phyloP scores from a whole-genome alignment of 2,329 filamentous ascomycete species.

The Neonectria faginata region DNA sequence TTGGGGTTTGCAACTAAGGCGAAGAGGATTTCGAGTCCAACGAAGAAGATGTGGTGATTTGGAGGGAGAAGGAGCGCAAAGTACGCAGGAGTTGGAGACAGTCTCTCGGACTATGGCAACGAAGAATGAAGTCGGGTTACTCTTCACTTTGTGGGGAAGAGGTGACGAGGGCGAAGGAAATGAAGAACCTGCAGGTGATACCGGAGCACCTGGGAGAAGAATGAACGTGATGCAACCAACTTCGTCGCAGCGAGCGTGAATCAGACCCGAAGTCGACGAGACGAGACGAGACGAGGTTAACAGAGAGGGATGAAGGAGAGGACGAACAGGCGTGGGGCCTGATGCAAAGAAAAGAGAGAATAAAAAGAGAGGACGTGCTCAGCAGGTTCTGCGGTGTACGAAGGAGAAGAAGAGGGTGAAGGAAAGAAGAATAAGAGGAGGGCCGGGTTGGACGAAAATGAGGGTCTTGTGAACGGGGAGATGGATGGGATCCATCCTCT shows the following conservation, averaged over 20 bases:
- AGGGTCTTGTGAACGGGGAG: slow-evolving; percentile 11
- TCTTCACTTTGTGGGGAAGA: slow-evolving; percentile 25
- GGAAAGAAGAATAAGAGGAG: slow-evolving; percentile 31
- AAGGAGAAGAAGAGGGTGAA: slow-evolving; percentile 36
- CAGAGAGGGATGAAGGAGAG: slow-evolving; percentile 45
- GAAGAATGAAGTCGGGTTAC: slow-evolving; percentile 34
- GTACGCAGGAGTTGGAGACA: slow-evolving; percentile 24
- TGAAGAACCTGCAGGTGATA: slow-evolving; percentile 45
- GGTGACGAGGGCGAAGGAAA: slow-evolving; percentile 31
- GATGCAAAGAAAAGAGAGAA: slow-evolving; percentile 40
- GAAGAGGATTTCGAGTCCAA: slow-evolving; percentile 16
- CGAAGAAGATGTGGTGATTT: slow-evolving; percentile 11
- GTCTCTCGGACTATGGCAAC: slow-evolving; percentile 43
- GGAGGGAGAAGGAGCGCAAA: slow-evolving; percentile 23
- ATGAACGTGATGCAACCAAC: slow-evolving; percentile 42
- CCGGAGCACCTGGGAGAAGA: slow-evolving; percentile 51
- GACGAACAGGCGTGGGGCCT: slow-evolving; percentile 45
- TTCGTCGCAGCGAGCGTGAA: slow-evolving; percentile 35
- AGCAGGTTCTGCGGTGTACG: slow-evolving; percentile 46
- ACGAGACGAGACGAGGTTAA: slow-evolving; percentile 39
- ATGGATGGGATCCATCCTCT: slow-evolving; percentile 8
- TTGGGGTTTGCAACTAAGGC: neutral
- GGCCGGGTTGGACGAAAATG: slow-evolving; percentile 13
- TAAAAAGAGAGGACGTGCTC: slow-evolving; percentile 52
- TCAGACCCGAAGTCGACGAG: slow-evolving; percentile 33